phyloP scores from a whole-genome alignment of 345 rosid genomes.

The Salix udensis region DNA sequence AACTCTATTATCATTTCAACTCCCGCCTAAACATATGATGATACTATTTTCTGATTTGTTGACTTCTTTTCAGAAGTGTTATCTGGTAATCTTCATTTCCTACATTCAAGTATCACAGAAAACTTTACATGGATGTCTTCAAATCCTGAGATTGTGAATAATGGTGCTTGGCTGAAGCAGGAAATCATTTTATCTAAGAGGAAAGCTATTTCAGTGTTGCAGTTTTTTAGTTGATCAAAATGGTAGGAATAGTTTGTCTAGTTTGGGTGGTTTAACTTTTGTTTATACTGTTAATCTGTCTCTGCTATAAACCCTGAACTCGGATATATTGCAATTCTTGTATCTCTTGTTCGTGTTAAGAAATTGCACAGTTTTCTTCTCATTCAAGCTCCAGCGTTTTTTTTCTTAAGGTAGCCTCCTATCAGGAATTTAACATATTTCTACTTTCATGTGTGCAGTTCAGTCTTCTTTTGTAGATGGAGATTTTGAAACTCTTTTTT shows the following conservation, averaged over 20 bases:
- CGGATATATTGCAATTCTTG: background rate
- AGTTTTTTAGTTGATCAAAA: background rate
- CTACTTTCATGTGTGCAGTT: no score
- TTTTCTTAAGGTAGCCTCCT: no score
- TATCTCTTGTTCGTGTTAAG: background rate
- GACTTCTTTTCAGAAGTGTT: background rate
- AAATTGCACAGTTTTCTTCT: background rate
- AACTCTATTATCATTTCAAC: background rate
- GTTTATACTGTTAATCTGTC: background rate
- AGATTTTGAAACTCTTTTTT: background rate
- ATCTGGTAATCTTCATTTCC: background rate
- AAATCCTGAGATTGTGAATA: background rate
- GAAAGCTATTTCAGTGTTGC: background rate
- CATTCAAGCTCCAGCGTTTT: background rate
- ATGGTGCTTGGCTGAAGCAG: background rate
- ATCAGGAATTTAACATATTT: no score
- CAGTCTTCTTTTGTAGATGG: background rate
- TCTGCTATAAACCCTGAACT: background rate
- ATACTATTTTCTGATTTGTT: background rate
- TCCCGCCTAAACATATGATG: background rate
- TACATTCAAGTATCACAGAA: background rate
- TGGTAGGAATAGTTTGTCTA: background rate
- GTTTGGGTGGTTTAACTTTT: background rate
- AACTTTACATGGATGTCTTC: background rate
- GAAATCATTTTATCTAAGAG: background rate